Percentiles rank a stretch among this genome's conserved stretches.
phyloP scores from a whole-genome alignment of 2,329 filamentous ascomycete genomes.

The Ophiostoma sp. region DNA sequence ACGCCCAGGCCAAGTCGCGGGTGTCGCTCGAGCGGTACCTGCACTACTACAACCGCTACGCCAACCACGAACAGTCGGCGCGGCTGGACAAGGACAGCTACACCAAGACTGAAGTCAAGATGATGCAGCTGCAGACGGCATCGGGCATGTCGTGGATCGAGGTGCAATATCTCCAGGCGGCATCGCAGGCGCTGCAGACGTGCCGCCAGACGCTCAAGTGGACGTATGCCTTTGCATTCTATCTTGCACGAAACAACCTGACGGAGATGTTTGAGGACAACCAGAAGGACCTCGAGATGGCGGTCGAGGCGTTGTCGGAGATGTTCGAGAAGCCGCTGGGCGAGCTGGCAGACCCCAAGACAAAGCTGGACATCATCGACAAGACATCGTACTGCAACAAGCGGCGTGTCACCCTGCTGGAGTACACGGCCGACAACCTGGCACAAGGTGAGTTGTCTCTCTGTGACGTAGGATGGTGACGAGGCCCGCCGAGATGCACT shows the following conservation, averaged over 20 bases:
- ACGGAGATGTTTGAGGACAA: constrained; percentile 99
- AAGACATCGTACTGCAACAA: constrained; percentile 97
- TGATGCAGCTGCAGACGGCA: constrained; percentile 88
- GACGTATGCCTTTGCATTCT: constrained; percentile 98
- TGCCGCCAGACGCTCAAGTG: constrained; percentile 98
- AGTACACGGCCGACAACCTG: constrained; percentile 88
- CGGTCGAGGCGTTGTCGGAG: constrained; percentile 92
- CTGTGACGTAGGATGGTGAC: neutral
- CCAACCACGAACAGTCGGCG: constrained; percentile 96
- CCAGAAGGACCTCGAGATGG: constrained; percentile 95
- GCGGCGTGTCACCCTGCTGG: constrained; percentile 78
- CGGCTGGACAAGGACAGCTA: constrained; percentile 95
- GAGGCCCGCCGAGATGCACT: neutral
- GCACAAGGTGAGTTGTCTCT: constrained; percentile 62
- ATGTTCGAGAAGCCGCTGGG: constrained; percentile 98
- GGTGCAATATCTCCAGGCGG: constrained; percentile 91
- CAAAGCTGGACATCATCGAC: constrained; percentile 97
- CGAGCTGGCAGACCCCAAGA: constrained; percentile 75
- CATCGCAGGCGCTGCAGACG: constrained; percentile 87
- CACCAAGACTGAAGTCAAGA: constrained; percentile 96
- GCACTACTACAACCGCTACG: constrained; percentile 98
- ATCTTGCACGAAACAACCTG: constrained; percentile 89
- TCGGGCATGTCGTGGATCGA: constrained; percentile 99
- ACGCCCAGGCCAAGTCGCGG: constrained; percentile 84
- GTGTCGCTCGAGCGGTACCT: constrained; percentile 92